These are phyloP conservation scores for Blastobotrys arbuscula DNA, from an alignment of 1,139 yeast genomes.

Conservation along the genomic window DNA sequence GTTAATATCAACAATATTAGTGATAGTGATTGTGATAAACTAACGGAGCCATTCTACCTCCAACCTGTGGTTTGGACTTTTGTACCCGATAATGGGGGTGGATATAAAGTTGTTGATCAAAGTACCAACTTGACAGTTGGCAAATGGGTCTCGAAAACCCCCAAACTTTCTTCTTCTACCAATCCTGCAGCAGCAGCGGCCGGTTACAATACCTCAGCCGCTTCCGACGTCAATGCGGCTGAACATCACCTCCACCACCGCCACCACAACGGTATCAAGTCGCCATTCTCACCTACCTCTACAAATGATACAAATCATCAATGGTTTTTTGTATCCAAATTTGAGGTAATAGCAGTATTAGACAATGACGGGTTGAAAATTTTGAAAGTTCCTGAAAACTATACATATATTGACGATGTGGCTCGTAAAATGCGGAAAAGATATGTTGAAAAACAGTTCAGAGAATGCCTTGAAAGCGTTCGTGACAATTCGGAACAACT, in stretches of 20 bases:
- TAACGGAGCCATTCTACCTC: background rate
- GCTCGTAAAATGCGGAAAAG: constrained; percentile 13
- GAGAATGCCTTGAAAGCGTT: background rate
- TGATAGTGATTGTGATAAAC: background rate
- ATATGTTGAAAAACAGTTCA: constrained; percentile 8
- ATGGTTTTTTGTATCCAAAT: constrained; percentile 17
- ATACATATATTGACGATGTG: constrained; percentile 14
- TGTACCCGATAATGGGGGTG: constrained; percentile 8
- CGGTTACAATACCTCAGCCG: too few species aligned
- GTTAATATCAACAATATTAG: background rate
- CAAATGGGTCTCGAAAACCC: constrained; percentile 15
- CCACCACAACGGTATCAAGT: background rate
- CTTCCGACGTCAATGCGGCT: background rate
- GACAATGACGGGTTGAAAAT: constrained; percentile 13
- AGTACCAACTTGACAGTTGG: constrained; percentile 17
- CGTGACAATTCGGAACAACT: too few species aligned
- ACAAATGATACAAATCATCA: background rate
- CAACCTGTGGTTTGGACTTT: constrained; percentile 19
- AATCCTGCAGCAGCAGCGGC: too few species aligned
- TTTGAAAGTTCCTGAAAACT: constrained; percentile 11
- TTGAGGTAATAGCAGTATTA: constrained; percentile 14
- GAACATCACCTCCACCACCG: background rate
- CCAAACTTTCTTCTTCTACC: constrained; percentile 3
- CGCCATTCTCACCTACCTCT: background rate
- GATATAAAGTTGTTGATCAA: constrained; percentile 16